Base-by-base conservation (phyloP, 768 basidiomycete genomes). In the Macrocybe gigantea region DNA sequence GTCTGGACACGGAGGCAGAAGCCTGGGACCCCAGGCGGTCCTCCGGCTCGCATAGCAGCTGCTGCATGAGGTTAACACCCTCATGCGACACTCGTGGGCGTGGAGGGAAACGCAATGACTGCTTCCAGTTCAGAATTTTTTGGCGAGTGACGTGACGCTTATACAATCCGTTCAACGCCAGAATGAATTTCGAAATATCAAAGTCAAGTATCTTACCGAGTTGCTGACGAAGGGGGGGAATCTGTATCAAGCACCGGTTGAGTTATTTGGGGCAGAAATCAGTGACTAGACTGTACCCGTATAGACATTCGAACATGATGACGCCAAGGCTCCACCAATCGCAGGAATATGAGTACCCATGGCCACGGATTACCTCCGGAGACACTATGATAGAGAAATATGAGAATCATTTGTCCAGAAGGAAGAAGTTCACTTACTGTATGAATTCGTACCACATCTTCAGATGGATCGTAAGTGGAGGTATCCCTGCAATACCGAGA, bases 321-420 rank as follows among this genome's bases (percentile, higher is more conserved):
- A 96, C 88, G 9, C 93, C 94, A 40, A 97, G 78, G 68, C 88
- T 92, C 95, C 95, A 99, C 93, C 93, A 98, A 62, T 98, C 95
- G 62, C 93, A 95, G 33, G 86, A 88, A 67, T 89, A 94, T 35
- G 86, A 82, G 66, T 98, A 97, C 22, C 93, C 94, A 60, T 90
- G 87, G 14, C 88, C 88, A 56, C 88, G 80, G 60, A 93, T 90
- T 40, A 92, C 90, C 64, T 92, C 89, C 38, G 89, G 90, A 7
- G 88, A 90, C 88, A 91, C 90, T 92, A 53, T 49, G 56, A 56
- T 49, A 45, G 41, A 35, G 43, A 33, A 36, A 35, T 41, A 49
- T 40, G 22, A 30, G 7, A 33, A 12, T 13, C 9, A 9, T 33
- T 38, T 29, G 6, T 5, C 12, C 31, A 31, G 37, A 43, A 32